Evolutionary conservation across 1,284 basidiomycete species (phyloP).

Genomic region (Naganishia albida): DNA sequence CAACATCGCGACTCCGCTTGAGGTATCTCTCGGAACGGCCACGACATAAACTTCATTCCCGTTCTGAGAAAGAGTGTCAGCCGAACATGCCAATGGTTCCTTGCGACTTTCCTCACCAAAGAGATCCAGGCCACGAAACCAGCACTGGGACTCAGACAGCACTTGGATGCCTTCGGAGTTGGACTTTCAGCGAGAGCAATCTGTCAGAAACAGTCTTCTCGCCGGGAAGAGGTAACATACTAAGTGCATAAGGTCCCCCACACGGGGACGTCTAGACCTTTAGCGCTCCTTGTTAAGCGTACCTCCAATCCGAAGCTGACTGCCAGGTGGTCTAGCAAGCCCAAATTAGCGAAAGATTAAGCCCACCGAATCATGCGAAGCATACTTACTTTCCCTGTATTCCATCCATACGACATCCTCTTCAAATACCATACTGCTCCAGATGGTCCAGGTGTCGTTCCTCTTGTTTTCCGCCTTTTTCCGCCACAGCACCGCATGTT

Average conservation of each 20-base stretch:
- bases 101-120: slow-evolving; percentile 35
- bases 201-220: slow-evolving; percentile 20
- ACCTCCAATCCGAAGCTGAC: neutral
- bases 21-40: neutral
- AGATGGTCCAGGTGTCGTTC: neutral
- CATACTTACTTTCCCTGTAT: slow-evolving; percentile 39
- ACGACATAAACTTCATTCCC: slow-evolving; percentile 27
- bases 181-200: neutral
- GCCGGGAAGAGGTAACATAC: slow-evolving; percentile 36
- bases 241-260: slow-evolving; percentile 14
- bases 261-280: slow-evolving; percentile 13
- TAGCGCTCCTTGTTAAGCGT: neutral
- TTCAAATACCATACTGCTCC: slow-evolving; percentile 37
- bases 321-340: neutral
- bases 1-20: slow-evolving; percentile 35
- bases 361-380: neutral
- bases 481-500: slow-evolving; percentile 47
- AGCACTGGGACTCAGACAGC: slow-evolving; percentile 22
- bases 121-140: slow-evolving; percentile 41
- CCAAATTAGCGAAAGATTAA: neutral
- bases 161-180: slow-evolving; percentile 2
- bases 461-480: slow-evolving; percentile 27
- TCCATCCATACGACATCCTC: slow-evolving; percentile 40
- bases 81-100: slow-evolving; percentile 29
- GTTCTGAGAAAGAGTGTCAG: slow-evolving; percentile 38